Evolutionary conservation across 2,329 filamentous ascomycete species (phyloP).

Genomic region (Sordariomycetes sp.): DNA sequence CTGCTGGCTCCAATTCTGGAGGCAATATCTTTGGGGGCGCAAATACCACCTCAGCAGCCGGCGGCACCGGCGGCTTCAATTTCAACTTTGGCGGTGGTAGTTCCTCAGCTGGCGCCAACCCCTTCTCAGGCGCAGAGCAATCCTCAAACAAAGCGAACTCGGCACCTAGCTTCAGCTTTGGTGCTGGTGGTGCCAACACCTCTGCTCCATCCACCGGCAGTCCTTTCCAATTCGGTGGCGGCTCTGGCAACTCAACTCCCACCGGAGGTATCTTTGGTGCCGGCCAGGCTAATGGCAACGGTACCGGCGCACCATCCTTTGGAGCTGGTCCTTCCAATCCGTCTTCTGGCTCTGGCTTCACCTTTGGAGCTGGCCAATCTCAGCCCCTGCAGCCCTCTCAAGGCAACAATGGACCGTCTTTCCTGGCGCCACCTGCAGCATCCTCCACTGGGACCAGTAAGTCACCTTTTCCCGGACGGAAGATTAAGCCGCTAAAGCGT

Average conservation of each 20-base stretch:
- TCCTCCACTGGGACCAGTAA: slow-evolving; percentile 37
- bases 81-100: slow-evolving; percentile 10
- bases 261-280: slow-evolving; percentile 25
- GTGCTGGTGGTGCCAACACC: slow-evolving; percentile 14
- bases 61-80: slow-evolving; percentile 16
- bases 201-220: slow-evolving; percentile 16
- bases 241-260: slow-evolving; percentile 11
- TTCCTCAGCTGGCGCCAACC: slow-evolving; percentile 3
- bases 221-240: slow-evolving; percentile 29
- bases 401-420: neutral
- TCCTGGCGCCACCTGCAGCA: slow-evolving; percentile 30
- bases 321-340: slow-evolving; percentile 7
- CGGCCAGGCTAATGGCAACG: slow-evolving; percentile 1
- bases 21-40: slow-evolving; percentile 25
- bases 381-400: slow-evolving; percentile 12
- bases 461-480: slow-evolving; percentile 29
- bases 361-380: slow-evolving; percentile 10
- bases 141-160: slow-evolving; percentile 22
- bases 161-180: slow-evolving; percentile 25
- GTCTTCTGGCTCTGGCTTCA: slow-evolving; percentile 4
- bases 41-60: slow-evolving; percentile 9
- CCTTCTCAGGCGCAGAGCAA: slow-evolving; percentile 11
- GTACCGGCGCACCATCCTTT: slow-evolving; percentile 6
- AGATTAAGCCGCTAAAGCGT: slow-evolving; percentile 36
- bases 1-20: too few relatives aligned